A percentile compares a stretch with the other conserved stretches of the same genome.
Conservation (phyloP, 495 filamentous ascomycete genomes). For the Lophium mytilinum region DNA sequence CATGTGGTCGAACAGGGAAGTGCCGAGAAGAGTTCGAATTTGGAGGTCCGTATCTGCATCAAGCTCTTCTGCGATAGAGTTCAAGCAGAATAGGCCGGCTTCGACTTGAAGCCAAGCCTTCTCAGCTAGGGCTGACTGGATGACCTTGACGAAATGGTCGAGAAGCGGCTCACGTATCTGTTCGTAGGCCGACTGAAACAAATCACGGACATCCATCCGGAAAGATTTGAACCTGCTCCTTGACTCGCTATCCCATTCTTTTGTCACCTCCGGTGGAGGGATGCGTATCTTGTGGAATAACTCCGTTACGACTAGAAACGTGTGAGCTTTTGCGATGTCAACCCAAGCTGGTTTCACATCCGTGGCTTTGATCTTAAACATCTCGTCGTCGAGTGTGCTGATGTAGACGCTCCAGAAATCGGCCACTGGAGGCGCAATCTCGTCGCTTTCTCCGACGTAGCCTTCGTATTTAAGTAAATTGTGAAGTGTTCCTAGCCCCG, state of each 20-base stretch:
- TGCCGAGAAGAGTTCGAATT: slow-evolving; percentile 60
- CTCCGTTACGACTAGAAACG: slow-evolving; percentile 50
- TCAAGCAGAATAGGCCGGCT: slow-evolving; percentile 70
- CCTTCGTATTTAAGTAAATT: slow-evolving; percentile 63
- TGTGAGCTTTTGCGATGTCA: slow-evolving; percentile 26
- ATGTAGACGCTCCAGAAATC: slow-evolving; percentile 78
- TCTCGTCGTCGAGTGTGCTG: slow-evolving; percentile 43
- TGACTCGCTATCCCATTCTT: slow-evolving; percentile 62
- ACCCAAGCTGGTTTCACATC: slow-evolving; percentile 30
- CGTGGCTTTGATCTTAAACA: slow-evolving; percentile 31
- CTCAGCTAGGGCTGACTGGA: slow-evolving; percentile 48
- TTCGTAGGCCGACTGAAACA: slow-evolving; percentile 67
- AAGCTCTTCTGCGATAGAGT: slow-evolving; percentile 55
- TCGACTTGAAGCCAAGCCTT: slow-evolving; percentile 72
- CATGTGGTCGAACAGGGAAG: slow-evolving; percentile 54
- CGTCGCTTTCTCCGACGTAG: slow-evolving; percentile 67
- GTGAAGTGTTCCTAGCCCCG: slow-evolving; percentile 35
- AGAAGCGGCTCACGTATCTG: slow-evolving; percentile 62
- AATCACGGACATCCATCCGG: slow-evolving; percentile 71
- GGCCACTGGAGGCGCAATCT: slow-evolving; percentile 63
- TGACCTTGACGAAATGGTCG: slow-evolving; percentile 57
- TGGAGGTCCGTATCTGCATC: slow-evolving; percentile 50
- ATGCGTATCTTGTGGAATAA: slow-evolving; percentile 54
- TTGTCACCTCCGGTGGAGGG: slow-evolving; percentile 6
- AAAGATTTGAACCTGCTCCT: slow-evolving; percentile 66